These are phyloP conservation scores for Inga leiocalycina DNA, from an alignment of 306 rosid genomes.

Conservation along the genomic window DNA sequence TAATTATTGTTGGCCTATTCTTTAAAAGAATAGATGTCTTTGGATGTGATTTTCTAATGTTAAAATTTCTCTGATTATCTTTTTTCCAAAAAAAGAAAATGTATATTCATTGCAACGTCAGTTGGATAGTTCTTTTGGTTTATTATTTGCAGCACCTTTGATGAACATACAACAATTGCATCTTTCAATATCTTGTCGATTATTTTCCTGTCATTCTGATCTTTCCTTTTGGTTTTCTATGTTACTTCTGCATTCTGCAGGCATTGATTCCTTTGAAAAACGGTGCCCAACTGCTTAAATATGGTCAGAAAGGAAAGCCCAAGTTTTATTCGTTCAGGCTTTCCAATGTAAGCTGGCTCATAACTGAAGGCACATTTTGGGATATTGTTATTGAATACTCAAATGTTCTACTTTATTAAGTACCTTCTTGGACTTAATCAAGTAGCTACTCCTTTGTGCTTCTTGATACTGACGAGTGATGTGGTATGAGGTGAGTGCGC, in stretches of 20 bases:
- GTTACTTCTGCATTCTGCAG: constrained; percentile 45
- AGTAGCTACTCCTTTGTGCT: constrained; percentile 12
- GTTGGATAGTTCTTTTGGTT: not conserved
- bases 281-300: constrained; percentile 92
- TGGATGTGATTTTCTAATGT: constrained; percentile 18
- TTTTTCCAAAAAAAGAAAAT: not conserved
- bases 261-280: constrained; percentile 84
- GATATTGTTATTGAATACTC: constrained; percentile 22
- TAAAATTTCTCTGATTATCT: not conserved
- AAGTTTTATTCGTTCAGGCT: constrained; percentile 92
- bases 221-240: too few relatives aligned
- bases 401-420: not conserved
- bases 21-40: too few relatives aligned
- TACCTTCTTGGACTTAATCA: constrained; percentile 20
- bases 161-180: too few relatives aligned
- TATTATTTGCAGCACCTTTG: too few relatives aligned
- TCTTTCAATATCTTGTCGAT: too few relatives aligned
- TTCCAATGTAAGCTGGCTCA: constrained; percentile 69
- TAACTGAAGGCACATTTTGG: constrained; percentile 29
- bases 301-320: constrained; percentile 99
- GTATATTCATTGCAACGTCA: not conserved
- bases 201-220: too few relatives aligned
- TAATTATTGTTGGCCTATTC: not conserved
- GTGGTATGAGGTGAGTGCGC: too few relatives aligned
- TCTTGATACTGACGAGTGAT: not conserved